phyloP scores from a whole-genome alignment of 2,329 filamentous ascomycete genomes.

The Blastomyces parvus region DNA sequence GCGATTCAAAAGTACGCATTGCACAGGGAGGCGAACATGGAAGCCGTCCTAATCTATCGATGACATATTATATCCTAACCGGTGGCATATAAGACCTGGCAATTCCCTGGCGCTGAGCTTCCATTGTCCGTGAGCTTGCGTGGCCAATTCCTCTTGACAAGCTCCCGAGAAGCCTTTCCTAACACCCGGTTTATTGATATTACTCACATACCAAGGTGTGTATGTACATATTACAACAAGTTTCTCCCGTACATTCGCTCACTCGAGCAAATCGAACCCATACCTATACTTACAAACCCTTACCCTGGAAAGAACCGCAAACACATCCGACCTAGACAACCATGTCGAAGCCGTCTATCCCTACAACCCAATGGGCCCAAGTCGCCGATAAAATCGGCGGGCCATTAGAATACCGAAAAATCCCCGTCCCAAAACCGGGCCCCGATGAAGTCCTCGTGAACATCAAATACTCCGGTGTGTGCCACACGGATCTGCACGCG shows the following conservation, averaged over 20 bases:
- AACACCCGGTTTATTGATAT: background rate
- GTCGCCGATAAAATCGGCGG: constrained; percentile 75
- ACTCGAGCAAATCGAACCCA: background rate
- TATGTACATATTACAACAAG: background rate
- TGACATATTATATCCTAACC: background rate
- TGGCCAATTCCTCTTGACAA: no score
- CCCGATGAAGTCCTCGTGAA: constrained; percentile 88
- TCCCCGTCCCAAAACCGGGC: constrained; percentile 69
- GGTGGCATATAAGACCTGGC: background rate
- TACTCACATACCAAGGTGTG: background rate
- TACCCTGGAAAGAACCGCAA: background rate
- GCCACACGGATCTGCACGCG: constrained; percentile 76
- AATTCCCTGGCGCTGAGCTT: background rate
- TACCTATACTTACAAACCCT: no score
- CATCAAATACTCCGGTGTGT: constrained; percentile 82
- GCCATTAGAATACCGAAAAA: constrained; percentile 48
- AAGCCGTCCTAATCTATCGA: background rate
- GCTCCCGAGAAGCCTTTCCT: background rate
- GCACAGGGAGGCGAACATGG: background rate
- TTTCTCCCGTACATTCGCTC: background rate
- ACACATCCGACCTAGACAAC: background rate
- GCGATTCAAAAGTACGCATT: background rate
- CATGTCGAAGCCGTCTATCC: constrained; percentile 46
- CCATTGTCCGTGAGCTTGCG: background rate
- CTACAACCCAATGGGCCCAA: constrained; percentile 81